Evolutionary conservation across 495 filamentous ascomycete genomes (phyloP), one percentile per base, ranked within the genome.

Genomic region (Neurospora sp.): DNA sequence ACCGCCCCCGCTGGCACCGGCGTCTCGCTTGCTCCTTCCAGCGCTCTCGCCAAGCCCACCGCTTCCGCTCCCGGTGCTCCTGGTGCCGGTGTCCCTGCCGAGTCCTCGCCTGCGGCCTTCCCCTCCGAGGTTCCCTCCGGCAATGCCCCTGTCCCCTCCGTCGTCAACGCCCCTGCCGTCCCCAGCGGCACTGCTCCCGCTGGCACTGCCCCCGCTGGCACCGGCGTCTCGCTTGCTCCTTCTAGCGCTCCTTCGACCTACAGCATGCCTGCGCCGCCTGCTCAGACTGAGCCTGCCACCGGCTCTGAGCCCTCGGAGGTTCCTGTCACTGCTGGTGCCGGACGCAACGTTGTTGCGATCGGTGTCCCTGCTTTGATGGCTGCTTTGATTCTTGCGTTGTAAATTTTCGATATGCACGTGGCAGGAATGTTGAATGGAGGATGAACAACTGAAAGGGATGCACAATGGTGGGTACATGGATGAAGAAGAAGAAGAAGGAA

Each of bases 301-400:
- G 70, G 40, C 74, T 38, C 27, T 46, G 8, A 74, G 44, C 69
- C 42, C 72, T 11, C 46, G 69, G 44, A 73, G 12, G 39, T 46
- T 10, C 71, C 73, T 1, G 78, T 78, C 22, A 78, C 72, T 14
- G 78, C 76, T 12, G 79, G 78, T n/a, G 78, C 79, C 11, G 75
- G 73, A 38, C 78, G 79, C 69, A 77, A 76, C 53, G 75, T 44
- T n/a, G 78, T 69, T 39, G 76, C 73, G 0, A 5, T 80, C 35
- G 76, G 74, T 31, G 14, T 80, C 35, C 70, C 76, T 14, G 79
- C 71, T 40, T 44, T 78, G 7, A 9, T 78, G 41, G 79, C 71
- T 31, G 77, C 77, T 11, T 20, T 77, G 12, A 38, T 80, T 41
- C 70, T 79, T 65, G 76, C 70, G 35, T 61, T 79, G 11, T 78